Evolutionary conservation across 257 asterid genomes (phyloP), one percentile per base, ranked within the genome.

Genomic region (Solanum paucissectum): DNA sequence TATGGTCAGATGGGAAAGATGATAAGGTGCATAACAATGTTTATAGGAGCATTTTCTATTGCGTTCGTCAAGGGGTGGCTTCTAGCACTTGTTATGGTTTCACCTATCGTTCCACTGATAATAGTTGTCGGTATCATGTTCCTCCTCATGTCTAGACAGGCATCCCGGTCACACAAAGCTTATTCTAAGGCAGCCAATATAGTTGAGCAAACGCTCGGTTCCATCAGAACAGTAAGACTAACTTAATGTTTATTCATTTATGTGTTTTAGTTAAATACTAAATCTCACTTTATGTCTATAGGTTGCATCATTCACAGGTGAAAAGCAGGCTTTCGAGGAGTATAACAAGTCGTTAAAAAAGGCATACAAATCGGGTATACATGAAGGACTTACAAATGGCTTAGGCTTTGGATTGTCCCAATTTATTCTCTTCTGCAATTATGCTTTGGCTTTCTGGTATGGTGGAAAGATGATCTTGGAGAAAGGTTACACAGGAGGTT

Each of bases 301-400:
- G 96, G 96, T 95, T 81, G 97, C 97, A 49, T 95, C 98, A 20
- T 95, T 92, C 68, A 95, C 96, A 6, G 95, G 98, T 68, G 98
- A 95, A 86, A 93, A 92, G 88, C 90, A 89, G 81, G 98, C 97
- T 9, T 90, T 92, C 86, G 92, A 92, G 62, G 89, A 88, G 29
- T 95, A 93, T 58, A 93, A 92, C 27, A 91, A 89, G 92, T 91
- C 94, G 89, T 93, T 94, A 12, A 68, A 69, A 23, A 87, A 90
- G 88, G 95, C 97, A 9, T 95, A 95, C 69, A 66, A 76, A 52
- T 90, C 94, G 3, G 94, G 95, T 38, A 93, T 94, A 8, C 90
- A 89, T 11, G 94, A 93, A 91, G 94, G 95, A 49, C 92, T 89
- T 91, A 94, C 93, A 3, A 88, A 90, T 32, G 98, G 98, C 34